Evolutionary conservation across 768 basidiomycete species (phyloP), one percentile per base, ranked within the genome.

Genomic region (Psilocybe cyanescens): DNA sequence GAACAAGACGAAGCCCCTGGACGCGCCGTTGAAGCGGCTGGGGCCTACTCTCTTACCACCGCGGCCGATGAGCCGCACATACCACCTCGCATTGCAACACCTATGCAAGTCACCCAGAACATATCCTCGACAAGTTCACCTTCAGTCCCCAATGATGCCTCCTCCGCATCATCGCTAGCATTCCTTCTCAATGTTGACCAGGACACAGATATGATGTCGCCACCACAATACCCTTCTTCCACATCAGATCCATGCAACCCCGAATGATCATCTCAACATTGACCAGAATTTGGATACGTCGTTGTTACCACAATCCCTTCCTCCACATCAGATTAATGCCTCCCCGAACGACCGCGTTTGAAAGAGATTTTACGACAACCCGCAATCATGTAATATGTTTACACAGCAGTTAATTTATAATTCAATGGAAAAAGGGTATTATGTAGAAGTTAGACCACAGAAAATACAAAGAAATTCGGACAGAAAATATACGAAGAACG

Each of bases 141-240:
- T 14, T 24, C 24, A 11, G 19, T 39, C 39, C 51, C 37, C 39
- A 17, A 56, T 7, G 33, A 60, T n/a, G 45, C 59, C 19, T 64
- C 68, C 12, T 65, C 68, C 17, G 66, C 70, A 16, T 57, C 66
- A n/a, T 68, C 71, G 11, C 62, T 72, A 3, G 69, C 71, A 41
- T 71, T 70, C 53, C 61, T 74, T 24, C 65, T 74, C 58, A 70
- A 74, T 51, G 61, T 61, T 19, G 64, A 68, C 24, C 62, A 71
- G 16, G 67, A 67, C 2, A 56, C 55, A 24, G 61, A 50, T 8
- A 52, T 50, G 16, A 45, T 61, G 8, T 61, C 65, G 7, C 55
- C 63, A 12, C 64, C 65, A 3, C 60, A 55, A 48, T 61, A 60
- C 33, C 63, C 48, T n/a, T 45, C 65, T 31, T 58, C 49, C 28